phyloP scores from a whole-genome alignment of 192 early-diverging fungal species.

The Coemansia aciculifera region DNA sequence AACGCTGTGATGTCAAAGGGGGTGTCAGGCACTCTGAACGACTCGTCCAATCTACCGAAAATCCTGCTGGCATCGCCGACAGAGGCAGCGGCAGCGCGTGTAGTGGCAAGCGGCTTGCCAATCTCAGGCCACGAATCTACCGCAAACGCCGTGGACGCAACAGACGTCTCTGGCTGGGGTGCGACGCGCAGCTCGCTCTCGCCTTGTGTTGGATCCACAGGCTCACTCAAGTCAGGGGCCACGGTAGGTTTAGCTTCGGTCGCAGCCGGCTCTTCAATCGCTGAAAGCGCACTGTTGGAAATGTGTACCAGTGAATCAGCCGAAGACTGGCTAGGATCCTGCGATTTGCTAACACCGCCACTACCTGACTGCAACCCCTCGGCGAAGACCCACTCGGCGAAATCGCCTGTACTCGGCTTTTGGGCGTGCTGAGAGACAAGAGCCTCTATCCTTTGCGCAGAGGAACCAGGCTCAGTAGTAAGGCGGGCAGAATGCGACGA shows the following conservation, averaged over 20 bases:
- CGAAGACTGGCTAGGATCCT: conserved; percentile 15
- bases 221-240: not conserved
- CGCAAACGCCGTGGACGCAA: not conserved
- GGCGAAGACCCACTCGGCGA: conserved; percentile 50
- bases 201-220: not conserved
- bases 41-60: conserved; percentile 2
- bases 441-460: not conserved
- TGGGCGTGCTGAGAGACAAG: not conserved
- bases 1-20: conserved; percentile 9
- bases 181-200: not conserved
- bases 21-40: conserved; percentile 7
- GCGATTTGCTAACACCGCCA: conserved; percentile 1
- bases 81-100: not conserved
- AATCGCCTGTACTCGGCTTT: conserved; percentile 23
- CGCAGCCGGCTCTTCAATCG: conserved; percentile 13
- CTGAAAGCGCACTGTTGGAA: conserved; percentile 13
- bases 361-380: conserved; percentile 25
- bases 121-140: not conserved
- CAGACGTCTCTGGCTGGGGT: not conserved
- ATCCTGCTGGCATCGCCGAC: conserved; percentile 7
- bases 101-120: not conserved
- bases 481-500: conserved; percentile 8
- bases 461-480: not conserved
- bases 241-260: not conserved
- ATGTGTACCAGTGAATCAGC: conserved; percentile 40